Conservation (phyloP, 768 basidiomycete species). For the Lyophyllum decastes region DNA sequence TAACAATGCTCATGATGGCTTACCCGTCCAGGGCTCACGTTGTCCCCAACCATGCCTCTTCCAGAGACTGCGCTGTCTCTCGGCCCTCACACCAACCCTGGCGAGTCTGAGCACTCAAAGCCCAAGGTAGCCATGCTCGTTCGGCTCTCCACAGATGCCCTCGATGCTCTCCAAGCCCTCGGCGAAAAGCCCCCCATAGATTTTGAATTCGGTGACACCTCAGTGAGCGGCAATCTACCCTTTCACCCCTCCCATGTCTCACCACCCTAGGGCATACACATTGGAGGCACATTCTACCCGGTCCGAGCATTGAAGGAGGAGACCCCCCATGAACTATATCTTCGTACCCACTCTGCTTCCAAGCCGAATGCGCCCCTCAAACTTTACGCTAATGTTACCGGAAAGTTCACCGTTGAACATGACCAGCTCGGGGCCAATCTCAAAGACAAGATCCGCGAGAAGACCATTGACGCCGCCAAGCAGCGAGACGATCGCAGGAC, state of each 20-base stretch:
- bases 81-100: slow-evolving; percentile 56
- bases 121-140: slow-evolving; percentile 78
- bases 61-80: slow-evolving; percentile 61
- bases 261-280: slow-evolving; percentile 56
- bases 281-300: slow-evolving; percentile 65
- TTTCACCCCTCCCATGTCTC: background rate
- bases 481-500: slow-evolving; percentile 45
- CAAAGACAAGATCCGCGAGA: slow-evolving; percentile 47
- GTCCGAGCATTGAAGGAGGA: slow-evolving; percentile 56
- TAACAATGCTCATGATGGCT: too few species aligned
- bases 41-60: slow-evolving; percentile 59
- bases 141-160: slow-evolving; percentile 70
- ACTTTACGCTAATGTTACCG: slow-evolving; percentile 72
- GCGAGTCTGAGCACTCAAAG: slow-evolving; percentile 55
- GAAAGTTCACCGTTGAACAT: slow-evolving; percentile 66
- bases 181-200: slow-evolving; percentile 47
- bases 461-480: slow-evolving; percentile 43
- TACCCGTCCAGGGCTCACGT: too few species aligned
- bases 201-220: slow-evolving; percentile 61
- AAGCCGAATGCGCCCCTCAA: slow-evolving; percentile 69
- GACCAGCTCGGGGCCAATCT: slow-evolving; percentile 52
- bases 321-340: slow-evolving; percentile 69
- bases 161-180: slow-evolving; percentile 63
- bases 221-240: slow-evolving; percentile 42
- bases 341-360: slow-evolving; percentile 57